phyloP scores from a whole-genome alignment of 441 rosid genomes.

The Aquilaria agallochum region DNA sequence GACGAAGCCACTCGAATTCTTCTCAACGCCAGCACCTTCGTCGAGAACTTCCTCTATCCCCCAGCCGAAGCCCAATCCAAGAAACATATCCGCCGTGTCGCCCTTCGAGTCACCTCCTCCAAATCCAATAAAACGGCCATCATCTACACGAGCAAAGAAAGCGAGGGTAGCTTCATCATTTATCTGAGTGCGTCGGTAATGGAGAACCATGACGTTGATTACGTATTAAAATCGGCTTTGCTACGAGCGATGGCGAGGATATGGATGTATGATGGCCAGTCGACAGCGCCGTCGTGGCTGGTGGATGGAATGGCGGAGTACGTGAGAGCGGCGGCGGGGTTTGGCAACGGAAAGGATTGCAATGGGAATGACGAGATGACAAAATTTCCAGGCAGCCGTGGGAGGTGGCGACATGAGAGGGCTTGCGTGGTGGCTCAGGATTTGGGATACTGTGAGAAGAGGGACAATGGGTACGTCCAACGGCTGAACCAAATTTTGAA shows the following conservation, averaged over 20 bases:
- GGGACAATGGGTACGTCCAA: slow-evolving; percentile 39
- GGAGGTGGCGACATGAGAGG: slow-evolving; percentile 21
- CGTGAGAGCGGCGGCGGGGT: slow-evolving; percentile 22
- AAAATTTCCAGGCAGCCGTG: neutral
- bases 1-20: slow-evolving; percentile 43
- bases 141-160: slow-evolving; percentile 16
- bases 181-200: slow-evolving; percentile 30
- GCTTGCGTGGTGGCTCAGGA: slow-evolving; percentile 20
- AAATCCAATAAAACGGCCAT: neutral
- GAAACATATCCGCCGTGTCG: slow-evolving; percentile 30
- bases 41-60: slow-evolving; percentile 33
- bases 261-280: slow-evolving; percentile 43
- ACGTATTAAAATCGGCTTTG: slow-evolving; percentile 19
- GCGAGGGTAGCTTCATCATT: slow-evolving; percentile 29
- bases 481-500: slow-evolving; percentile 38
- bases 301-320: slow-evolving; percentile 42
- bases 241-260: slow-evolving; percentile 38
- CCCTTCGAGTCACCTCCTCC: slow-evolving; percentile 20
- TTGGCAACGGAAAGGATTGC: neutral
- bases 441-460: slow-evolving; percentile 34
- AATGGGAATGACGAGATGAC: neutral
- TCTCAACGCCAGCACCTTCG: slow-evolving; percentile 29
- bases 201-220: slow-evolving; percentile 13
- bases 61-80: slow-evolving; percentile 10
- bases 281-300: slow-evolving; percentile 34